A percentile compares a stretch with the other conserved stretches of the same genome.
These are phyloP conservation scores for Sanchytrium tribonematis DNA, from an alignment of 371 early-diverging fungal species.

Conservation along the genomic window DNA sequence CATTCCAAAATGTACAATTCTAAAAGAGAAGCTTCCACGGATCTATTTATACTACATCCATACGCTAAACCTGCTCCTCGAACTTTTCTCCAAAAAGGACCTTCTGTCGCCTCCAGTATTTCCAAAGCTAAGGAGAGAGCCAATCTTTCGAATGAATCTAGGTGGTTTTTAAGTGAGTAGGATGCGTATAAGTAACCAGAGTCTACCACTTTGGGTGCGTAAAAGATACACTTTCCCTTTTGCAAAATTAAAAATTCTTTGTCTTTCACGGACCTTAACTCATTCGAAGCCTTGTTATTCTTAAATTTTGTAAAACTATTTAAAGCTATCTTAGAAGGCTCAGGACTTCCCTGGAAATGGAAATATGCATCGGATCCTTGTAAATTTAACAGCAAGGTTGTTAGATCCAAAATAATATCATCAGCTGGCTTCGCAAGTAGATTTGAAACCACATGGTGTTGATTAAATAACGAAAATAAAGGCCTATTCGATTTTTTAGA, in stretches of 20 bases:
- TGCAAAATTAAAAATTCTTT: background rate
- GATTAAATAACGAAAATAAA: background rate
- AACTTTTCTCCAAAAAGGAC: constrained; percentile 2
- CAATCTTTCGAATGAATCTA: too few relatives aligned
- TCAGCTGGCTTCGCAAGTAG: background rate
- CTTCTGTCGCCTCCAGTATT: background rate
- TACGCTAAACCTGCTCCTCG: constrained; percentile 1
- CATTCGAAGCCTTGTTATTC: too few relatives aligned
- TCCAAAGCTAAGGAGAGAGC: background rate
- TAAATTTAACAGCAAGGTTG: background rate
- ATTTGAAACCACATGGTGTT: background rate
- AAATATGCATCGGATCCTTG: background rate
- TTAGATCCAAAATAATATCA: background rate
- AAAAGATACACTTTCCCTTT: background rate
- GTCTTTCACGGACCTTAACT: background rate
- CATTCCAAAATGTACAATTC: background rate
- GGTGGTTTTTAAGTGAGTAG: background rate
- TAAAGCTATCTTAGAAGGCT: background rate
- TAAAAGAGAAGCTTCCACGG: background rate
- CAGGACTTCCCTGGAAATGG: background rate
- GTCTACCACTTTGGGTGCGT: background rate
- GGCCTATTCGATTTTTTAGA: background rate
- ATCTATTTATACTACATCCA: background rate
- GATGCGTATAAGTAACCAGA: background rate
- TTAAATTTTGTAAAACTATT: too few relatives aligned